A percentile compares a stretch with the other conserved stretches of the same genome.
These are phyloP conservation scores for Austroboletus niveus DNA, from an alignment of 1,284 basidiomycete genomes.

Conservation along the genomic window DNA sequence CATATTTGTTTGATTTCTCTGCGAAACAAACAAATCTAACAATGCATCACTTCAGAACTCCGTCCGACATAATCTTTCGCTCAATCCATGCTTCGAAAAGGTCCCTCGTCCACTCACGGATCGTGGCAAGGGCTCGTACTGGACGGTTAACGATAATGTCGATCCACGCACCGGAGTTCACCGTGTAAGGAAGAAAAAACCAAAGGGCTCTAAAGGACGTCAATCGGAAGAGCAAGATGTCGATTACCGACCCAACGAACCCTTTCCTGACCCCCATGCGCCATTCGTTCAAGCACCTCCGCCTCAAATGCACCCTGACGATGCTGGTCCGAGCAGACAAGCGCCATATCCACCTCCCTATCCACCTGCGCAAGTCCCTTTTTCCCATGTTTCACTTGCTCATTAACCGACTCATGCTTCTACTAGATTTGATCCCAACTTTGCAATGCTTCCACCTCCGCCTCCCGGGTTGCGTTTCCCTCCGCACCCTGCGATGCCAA, in stretches of 20 bases:
- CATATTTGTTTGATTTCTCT: constrained; percentile 42
- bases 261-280: constrained; percentile 52
- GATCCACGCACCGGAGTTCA: constrained; percentile 84
- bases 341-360: constrained; percentile 57
- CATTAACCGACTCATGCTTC: constrained; percentile 12
- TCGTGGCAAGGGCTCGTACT: constrained; percentile 83
- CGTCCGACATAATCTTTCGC: constrained; percentile 89
- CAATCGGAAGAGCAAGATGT: constrained; percentile 54
- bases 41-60: constrained; percentile 65
- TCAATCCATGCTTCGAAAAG: constrained; percentile 93
- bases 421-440: constrained; percentile 64
- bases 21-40: constrained; percentile 30
- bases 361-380: constrained; percentile 34
- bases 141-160: constrained; percentile 85
- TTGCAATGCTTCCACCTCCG: constrained; percentile 58
- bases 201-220: constrained; percentile 46
- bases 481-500: constrained; percentile 53
- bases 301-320: constrained; percentile 54
- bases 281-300: constrained; percentile 51
- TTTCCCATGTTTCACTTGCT: not conserved
- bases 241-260: constrained; percentile 56
- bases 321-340: constrained; percentile 55
- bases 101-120: constrained; percentile 86
- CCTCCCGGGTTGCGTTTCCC: constrained; percentile 59
- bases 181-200: constrained; percentile 79